Conservation (phyloP, 345 rosid species). For the Rhizophora apiculata region DNA sequence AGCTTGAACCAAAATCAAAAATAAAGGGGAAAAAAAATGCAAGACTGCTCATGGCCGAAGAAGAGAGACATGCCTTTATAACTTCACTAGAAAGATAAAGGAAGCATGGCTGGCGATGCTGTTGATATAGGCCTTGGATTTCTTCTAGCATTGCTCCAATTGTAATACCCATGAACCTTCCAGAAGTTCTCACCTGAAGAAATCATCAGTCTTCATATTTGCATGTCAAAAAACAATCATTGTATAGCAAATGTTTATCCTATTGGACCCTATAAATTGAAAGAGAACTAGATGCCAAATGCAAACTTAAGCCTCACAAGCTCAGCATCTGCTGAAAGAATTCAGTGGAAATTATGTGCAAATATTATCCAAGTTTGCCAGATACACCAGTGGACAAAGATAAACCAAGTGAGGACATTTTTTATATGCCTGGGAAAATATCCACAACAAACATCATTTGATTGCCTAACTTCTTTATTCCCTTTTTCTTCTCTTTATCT, state of each 20-base stretch:
- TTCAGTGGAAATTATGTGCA: not conserved
- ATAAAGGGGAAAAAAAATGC: not conserved
- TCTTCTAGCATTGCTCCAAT: slow-evolving; percentile 95
- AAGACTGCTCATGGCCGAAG: slow-evolving; percentile 1
- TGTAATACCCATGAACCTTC: slow-evolving; percentile 86
- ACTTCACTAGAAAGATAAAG: slow-evolving; percentile 99
- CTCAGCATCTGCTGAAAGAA: not conserved
- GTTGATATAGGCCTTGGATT: slow-evolving; percentile 84
- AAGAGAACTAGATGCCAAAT: not conserved
- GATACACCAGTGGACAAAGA: not conserved
- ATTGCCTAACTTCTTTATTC: not conserved
- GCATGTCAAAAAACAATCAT: slow-evolving; percentile 7
- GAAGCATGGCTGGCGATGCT: slow-evolving; percentile 97
- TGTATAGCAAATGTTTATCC: not conserved
- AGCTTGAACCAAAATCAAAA: not conserved
- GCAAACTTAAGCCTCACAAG: not conserved
- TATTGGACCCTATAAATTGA: not conserved
- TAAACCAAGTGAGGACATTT: not conserved
- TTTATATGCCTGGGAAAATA: slow-evolving; percentile 1
- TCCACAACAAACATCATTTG: not conserved
- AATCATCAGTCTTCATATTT: slow-evolving; percentile 11
- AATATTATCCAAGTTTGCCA: not conserved
- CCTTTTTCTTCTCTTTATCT: slow-evolving; percentile 5
- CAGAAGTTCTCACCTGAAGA: slow-evolving; percentile 85
- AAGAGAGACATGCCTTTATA: slow-evolving; percentile 61